Evolutionary conservation across 768 basidiomycete genomes (phyloP), one percentile per base, ranked within the genome.

Genomic region (Cyclocybe aegerita): DNA sequence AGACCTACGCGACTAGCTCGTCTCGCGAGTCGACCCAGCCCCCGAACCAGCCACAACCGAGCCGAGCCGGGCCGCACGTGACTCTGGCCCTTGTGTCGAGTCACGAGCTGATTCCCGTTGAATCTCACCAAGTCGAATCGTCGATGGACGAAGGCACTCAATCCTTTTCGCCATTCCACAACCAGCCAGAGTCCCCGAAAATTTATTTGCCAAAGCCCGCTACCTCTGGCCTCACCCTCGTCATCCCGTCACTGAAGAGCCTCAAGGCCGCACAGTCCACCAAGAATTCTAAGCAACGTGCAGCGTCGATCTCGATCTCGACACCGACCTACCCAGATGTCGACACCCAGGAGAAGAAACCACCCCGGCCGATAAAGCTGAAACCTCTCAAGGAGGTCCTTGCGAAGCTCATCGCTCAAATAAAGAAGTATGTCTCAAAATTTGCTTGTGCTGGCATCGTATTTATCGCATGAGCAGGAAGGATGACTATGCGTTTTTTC

Each of bases 401-500:
- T 41, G 62, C 70, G 3, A 83, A 82, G 64, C 72, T 91, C 14
- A 82, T 91, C 40, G 60, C 65, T 0, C 86, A 87, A 67, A 81
- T 91, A 23, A 90, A 90, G 72, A 90, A 85, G 90, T 89, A 36
- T 42, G 16, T 17, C 2, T 33, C 31, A 36, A 36, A 11, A 7
- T 31, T 38, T 11, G 33, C 34, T n/a, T 45, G 29, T 43, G 31
- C 42, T 57, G 50, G 46, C 30, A 49, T 53, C 35, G 15, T 39
- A n/a, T 15, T 39, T 32, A 16, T 41, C 52, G 35, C 40, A 3
- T 15, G 17, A 17, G 63, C 56, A 91, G 90, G 72, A 90, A 86
- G 65, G 90, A 91, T 62, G 87, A 89, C 67, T 92, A 92, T 73
- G 88, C 86, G 1, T 91, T 91, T 67, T 92, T 92, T 64, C 65